Evolutionary conservation across 2,329 filamentous ascomycete genomes (phyloP), one percentile per base, ranked within the genome.

Genomic region (Cladophialophora chaetospira): DNA sequence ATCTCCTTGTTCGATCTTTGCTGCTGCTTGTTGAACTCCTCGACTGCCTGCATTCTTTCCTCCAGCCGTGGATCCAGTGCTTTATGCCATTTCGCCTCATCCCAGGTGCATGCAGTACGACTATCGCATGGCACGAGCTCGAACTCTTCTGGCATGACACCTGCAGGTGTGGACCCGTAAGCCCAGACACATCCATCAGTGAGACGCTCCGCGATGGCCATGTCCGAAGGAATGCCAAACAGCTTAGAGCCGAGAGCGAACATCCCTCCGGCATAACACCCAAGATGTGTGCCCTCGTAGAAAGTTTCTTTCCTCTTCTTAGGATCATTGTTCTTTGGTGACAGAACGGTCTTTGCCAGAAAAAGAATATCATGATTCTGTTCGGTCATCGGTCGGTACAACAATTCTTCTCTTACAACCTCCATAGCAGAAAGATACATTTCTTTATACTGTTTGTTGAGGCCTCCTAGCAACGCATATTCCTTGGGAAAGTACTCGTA

Each of bases 181-280:
- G 82, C 79, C 82, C 82, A 86, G n/a, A 85, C 78, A 66, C 83
- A 86, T 3, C 80, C 80, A 54, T 86, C 78, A 0, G 82, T 81
- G 43, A 86, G 72, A 64, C 83, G 81, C 40, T 75, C 73, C 9
- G 81, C 84, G 49, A 85, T 77, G 0, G 77, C 72, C 58, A 86
- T 71, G 63, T 86, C 82, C 13, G 72, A 71, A 2, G 78, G 70
- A n/a, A 80, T 73, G 11, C 75, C 70, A 67, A 85, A 85, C 1
- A 85, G 66, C 64, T 79, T 82, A 42, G 82, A 79, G 25, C 82
- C 83, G 0, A 86, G 69, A 0, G 79, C 83, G 58, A 84, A 81
- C 82, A 86, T 86, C 50, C 82, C 83, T 9, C 83, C 83, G 0
- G 79, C 75, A 65, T 83, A 86, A 71, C 83, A 86, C 21, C 74